Evolutionary conservation across 225 moss, liverwort and hornwort genomes (phyloP), one percentile per base, ranked within the genome.

Genomic region (Marchantia paleacea): DNA sequence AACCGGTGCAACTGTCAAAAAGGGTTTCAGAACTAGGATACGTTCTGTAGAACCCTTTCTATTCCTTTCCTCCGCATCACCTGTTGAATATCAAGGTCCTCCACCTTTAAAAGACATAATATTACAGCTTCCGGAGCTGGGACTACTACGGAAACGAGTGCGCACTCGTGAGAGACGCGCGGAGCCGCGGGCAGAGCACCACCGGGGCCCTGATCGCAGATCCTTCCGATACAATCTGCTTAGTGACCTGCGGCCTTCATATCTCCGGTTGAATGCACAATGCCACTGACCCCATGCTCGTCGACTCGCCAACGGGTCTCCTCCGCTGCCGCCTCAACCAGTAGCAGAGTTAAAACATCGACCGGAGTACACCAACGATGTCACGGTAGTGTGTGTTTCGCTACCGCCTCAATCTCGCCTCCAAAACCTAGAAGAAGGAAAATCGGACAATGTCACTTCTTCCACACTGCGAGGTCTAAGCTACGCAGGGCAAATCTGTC

Each of bases 11-110:
- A 72, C 48, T 61, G 47, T 66, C 47, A n/a, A 0, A 6, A 30
- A 28, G 70, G 75, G 55, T 75, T 78, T 54, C 80, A 76, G 55
- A 70, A 55, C 77, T 75, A 29, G 22, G 26, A 61, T 29, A 49
- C 69, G 52, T 64, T 83, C 69, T 18, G 57, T 15, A 52, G 1
- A 57, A 54, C 86, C 80, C 69, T 60, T 57, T 31, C 64, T 68
- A 71, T 76, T 24, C 81, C 76, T 79, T 64, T 80, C 81, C 57
- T 80, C 84, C 79, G 76, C 86, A 81, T 84, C 79, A 80, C 81
- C 81, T 81, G 60, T 52, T 78, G 28, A 39, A 47, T 80, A 69
- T 52, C 15, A 53, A 58, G 55, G 51, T 24, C 57, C 74, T 75
- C 69, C 75, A 62, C 72, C 75, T 62, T 22, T 24, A 18, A 48